A percentile compares a stretch with the other conserved stretches of the same genome.
These are phyloP conservation scores for Chernovozyma sophiae-reginae DNA, from an alignment of 1,139 yeast genomes.

Conservation along the genomic window DNA sequence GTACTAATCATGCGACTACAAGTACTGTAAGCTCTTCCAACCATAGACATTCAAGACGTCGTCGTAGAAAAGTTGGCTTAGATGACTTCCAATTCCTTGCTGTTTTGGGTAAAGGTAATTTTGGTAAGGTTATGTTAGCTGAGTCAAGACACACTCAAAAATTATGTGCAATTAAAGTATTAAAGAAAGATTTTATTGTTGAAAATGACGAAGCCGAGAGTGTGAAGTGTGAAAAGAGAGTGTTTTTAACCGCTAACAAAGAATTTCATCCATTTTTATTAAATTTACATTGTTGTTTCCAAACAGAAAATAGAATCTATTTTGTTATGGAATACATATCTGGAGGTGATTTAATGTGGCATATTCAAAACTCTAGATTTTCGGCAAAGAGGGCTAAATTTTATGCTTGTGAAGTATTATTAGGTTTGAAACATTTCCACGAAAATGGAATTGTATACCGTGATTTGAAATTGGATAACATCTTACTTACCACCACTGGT, in stretches of 20 bases:
- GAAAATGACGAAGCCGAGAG: constrained; percentile 96
- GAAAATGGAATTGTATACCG: constrained; percentile 95
- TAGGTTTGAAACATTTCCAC: constrained; percentile 90
- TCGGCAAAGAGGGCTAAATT: constrained; percentile 91
- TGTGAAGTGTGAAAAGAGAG: constrained; percentile 89
- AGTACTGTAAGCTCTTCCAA: constrained; percentile 1
- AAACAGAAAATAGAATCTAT: constrained; percentile 93
- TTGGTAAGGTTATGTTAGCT: constrained; percentile 96
- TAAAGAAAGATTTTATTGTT: constrained; percentile 90
- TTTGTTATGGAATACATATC: constrained; percentile 97
- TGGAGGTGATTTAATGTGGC: constrained; percentile 99
- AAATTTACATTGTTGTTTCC: constrained; percentile 92
- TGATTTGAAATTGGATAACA: constrained; percentile 92
- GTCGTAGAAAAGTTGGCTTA: constrained; percentile 74
- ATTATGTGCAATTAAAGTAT: constrained; percentile 89
- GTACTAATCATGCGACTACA: constrained; percentile 6
- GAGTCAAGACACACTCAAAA: constrained; percentile 77
- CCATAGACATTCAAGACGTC: constrained; percentile 27
- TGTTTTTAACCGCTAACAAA: constrained; percentile 82
- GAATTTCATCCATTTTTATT: constrained; percentile 91
- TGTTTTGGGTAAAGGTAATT: constrained; percentile 94
- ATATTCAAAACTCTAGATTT: constrained; percentile 87
- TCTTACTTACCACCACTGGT: constrained; percentile 83
- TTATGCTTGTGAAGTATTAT: constrained; percentile 91
- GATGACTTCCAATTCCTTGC: constrained; percentile 94